These are phyloP conservation scores for Chrysanthemum lavandulifolium DNA, from an alignment of 129 eudicot genomes.

Conservation along the genomic window DNA sequence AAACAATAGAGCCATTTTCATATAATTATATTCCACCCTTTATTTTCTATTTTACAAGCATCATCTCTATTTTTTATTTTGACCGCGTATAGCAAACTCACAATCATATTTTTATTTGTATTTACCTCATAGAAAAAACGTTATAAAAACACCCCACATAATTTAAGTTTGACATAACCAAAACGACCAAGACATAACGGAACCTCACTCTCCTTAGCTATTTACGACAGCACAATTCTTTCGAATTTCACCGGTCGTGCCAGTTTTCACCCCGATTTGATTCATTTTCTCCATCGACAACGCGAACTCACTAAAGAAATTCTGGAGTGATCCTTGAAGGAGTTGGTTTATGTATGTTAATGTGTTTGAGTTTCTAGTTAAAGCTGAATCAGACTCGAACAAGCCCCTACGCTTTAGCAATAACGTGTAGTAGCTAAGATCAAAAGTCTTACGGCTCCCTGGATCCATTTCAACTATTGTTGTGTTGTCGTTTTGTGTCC, in stretches of 20 bases:
- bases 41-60: no score
- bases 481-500: slow-evolving; percentile 43
- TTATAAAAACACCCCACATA: no score
- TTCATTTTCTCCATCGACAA: slow-evolving; percentile 83
- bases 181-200: no score
- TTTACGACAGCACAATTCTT: slow-evolving; percentile 64
- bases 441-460: slow-evolving; percentile 75
- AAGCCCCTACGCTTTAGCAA: slow-evolving; percentile 70
- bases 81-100: no score
- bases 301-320: slow-evolving; percentile 60
- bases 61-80: no score
- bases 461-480: slow-evolving; percentile 86
- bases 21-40: no score
- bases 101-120: no score
- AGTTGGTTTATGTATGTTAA: slow-evolving; percentile 47
- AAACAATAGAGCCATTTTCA: no score
- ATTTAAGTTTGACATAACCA: no score
- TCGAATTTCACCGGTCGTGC: slow-evolving; percentile 65
- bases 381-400: slow-evolving; percentile 67
- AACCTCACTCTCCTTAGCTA: slow-evolving; percentile 13
- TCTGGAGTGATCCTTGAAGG: slow-evolving; percentile 43
- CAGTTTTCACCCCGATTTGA: slow-evolving; percentile 50
- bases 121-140: no score
- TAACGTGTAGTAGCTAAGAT: slow-evolving; percentile 65
- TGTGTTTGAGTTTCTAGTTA: slow-evolving; percentile 50